These are phyloP conservation scores for Teratosphaeria nubilosa DNA, from an alignment of 2,329 filamentous ascomycete genomes.

Conservation along the genomic window DNA sequence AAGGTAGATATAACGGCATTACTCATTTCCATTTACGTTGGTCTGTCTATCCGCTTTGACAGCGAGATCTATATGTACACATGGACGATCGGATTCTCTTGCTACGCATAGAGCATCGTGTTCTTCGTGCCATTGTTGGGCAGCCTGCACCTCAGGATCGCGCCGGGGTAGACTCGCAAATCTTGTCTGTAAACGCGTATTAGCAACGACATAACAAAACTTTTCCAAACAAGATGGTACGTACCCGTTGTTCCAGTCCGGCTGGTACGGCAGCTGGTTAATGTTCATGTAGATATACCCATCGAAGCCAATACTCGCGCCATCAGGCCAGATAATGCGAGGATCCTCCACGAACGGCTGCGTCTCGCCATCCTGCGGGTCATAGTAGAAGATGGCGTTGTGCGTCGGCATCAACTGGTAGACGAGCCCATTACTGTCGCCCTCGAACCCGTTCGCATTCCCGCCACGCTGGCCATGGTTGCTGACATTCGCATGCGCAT, in stretches of 20 bases:
- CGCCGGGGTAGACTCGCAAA: slow-evolving; percentile 32
- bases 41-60: too few relatives aligned
- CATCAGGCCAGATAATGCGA: slow-evolving; percentile 36
- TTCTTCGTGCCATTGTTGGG: slow-evolving; percentile 33
- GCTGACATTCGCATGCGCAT: slow-evolving; percentile 37
- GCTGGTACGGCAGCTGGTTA: slow-evolving; percentile 37
- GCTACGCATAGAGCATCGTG: slow-evolving; percentile 12
- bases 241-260: not conserved
- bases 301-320: slow-evolving; percentile 32
- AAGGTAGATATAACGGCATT: not conserved
- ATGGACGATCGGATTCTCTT: not conserved
- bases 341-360: slow-evolving; percentile 32
- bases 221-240: not conserved
- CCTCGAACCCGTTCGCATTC: slow-evolving; percentile 37
- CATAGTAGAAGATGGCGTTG: slow-evolving; percentile 38
- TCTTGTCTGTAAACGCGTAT: slow-evolving; percentile 28
- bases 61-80: not conserved
- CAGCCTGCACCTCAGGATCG: slow-evolving; percentile 36
- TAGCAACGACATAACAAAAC: not conserved
- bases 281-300: slow-evolving; percentile 41
- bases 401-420: slow-evolving; percentile 39
- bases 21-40: not conserved
- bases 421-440: slow-evolving; percentile 34
- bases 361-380: slow-evolving; percentile 28
- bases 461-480: slow-evolving; percentile 37